phyloP scores from a whole-genome alignment of 371 early-diverging fungal genomes.

The Mycotypha africana region DNA sequence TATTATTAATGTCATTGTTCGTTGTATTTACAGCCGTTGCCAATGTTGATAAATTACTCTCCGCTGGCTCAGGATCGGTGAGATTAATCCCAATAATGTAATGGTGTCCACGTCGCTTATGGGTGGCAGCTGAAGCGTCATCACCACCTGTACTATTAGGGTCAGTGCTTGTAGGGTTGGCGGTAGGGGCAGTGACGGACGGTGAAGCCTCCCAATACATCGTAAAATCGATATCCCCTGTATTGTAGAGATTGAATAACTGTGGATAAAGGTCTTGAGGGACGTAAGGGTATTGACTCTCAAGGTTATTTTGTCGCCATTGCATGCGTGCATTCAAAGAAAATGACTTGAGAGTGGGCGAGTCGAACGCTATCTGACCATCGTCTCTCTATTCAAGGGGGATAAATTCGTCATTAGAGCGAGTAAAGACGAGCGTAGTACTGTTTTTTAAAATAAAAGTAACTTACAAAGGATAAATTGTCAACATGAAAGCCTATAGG shows the following conservation, averaged over 20 bases:
- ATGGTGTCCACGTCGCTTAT: constrained; percentile 71
- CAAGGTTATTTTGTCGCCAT: constrained; percentile 62
- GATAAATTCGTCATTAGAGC: not conserved
- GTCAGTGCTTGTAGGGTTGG: no score
- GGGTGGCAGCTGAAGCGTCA: constrained; percentile 49
- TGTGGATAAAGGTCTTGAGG: constrained; percentile 35
- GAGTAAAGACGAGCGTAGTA: not conserved
- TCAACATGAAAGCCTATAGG: constrained; percentile 30
- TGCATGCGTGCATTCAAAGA: constrained; percentile 65
- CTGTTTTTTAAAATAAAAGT: no score
- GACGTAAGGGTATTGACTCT: constrained; percentile 60
- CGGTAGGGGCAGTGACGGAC: no score
- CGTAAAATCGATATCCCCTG: constrained; percentile 81
- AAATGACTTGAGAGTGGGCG: constrained; percentile 57
- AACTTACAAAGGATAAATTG: constrained; percentile 49
- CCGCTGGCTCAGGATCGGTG: no score
- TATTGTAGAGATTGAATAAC: constrained; percentile 72
- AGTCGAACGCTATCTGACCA: constrained; percentile 36
- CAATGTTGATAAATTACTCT: no score
- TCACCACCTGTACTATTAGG: no score
- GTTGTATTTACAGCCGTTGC: no score
- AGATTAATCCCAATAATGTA: constrained; percentile 87
- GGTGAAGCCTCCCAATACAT: constrained; percentile 90
- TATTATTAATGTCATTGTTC: no score
- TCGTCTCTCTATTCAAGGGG: constrained; percentile 27